Evolutionary conservation across 2,329 filamentous ascomycete species (phyloP).

Genomic region (Monosporascus sp.): DNA sequence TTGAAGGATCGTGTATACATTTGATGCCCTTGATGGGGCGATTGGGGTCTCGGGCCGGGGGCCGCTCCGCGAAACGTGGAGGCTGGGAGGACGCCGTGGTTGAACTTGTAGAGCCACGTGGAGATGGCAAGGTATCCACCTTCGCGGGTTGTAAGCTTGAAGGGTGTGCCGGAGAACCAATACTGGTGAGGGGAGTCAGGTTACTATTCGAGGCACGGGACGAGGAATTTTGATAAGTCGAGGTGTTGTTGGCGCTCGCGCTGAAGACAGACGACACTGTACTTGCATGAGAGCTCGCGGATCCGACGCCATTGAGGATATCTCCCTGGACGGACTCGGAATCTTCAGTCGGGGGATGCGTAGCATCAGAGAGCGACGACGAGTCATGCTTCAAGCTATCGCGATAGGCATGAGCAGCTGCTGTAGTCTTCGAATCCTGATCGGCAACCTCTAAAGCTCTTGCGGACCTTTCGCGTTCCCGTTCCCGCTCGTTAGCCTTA

Average conservation of each 20-base stretch:
- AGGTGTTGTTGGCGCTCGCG: conserved; percentile 36
- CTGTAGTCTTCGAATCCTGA: conserved; percentile 20
- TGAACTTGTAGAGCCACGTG: conserved; percentile 29
- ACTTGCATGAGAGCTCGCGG: conserved; percentile 67
- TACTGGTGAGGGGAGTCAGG: conserved; percentile 46
- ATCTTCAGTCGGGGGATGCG: conserved; percentile 44
- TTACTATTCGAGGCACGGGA: conserved; percentile 38
- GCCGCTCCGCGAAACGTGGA: conserved; percentile 32
- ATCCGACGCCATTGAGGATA: conserved; percentile 65
- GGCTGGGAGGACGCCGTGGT: conserved; percentile 24
- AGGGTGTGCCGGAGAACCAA: conserved; percentile 45
- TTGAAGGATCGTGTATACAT: conserved; percentile 56
- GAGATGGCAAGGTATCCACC: conserved; percentile 50
- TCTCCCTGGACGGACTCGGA: conserved; percentile 59
- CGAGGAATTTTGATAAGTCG: conserved; percentile 36
- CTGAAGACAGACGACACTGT: conserved; percentile 69
- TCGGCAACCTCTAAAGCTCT: conserved; percentile 24
- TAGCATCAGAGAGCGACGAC: conserved; percentile 26
- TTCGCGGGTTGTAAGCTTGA: conserved; percentile 46
- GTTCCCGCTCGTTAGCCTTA: conserved; percentile 56
- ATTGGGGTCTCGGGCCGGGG: conserved; percentile 53
- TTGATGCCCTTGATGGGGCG: conserved; percentile 51
- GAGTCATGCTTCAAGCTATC: conserved; percentile 30
- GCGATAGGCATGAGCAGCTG: conserved; percentile 25
- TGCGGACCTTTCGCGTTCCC: conserved; percentile 54